phyloP scores from a whole-genome alignment of 306 rosid genomes.

The Spatholobus suberectus region DNA sequence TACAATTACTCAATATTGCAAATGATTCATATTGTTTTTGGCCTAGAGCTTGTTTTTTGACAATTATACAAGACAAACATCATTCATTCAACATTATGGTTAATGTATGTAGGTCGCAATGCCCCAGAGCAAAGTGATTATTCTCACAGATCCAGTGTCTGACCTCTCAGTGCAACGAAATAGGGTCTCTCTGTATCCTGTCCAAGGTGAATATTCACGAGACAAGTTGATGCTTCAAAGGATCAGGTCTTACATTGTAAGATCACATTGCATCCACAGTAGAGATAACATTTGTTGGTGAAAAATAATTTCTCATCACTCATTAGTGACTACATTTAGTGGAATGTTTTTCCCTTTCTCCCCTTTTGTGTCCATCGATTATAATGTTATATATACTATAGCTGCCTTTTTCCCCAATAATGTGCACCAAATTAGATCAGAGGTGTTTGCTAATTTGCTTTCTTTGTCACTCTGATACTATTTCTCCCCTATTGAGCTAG shows the following conservation, averaged over 20 bases:
- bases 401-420: neutral
- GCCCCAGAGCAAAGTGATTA: constrained; percentile 74
- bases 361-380: neutral
- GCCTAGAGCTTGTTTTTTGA: neutral
- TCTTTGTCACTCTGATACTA: neutral
- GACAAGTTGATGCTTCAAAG: constrained; percentile 99
- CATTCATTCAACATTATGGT: constrained; percentile 33
- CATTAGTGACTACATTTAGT: neutral
- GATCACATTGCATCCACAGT: constrained; percentile 57
- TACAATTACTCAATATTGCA: neutral
- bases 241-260: constrained; percentile 99
- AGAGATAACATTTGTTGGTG: constrained; percentile 43
- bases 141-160: constrained; percentile 83
- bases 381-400: constrained; percentile 17
- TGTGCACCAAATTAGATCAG: constrained; percentile 19
- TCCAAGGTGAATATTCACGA: constrained; percentile 89
- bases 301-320: constrained; percentile 15
- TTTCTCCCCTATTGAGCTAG: neutral
- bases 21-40: constrained; percentile 1
- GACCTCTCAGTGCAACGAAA: constrained; percentile 69
- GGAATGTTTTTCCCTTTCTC: neutral
- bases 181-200: constrained; percentile 69
- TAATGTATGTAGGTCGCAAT: constrained; percentile 67
- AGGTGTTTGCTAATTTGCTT: neutral
- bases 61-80: neutral